phyloP scores from a whole-genome alignment of 2,329 filamentous ascomycete genomes.

The Fusarium keratoplasticum region DNA sequence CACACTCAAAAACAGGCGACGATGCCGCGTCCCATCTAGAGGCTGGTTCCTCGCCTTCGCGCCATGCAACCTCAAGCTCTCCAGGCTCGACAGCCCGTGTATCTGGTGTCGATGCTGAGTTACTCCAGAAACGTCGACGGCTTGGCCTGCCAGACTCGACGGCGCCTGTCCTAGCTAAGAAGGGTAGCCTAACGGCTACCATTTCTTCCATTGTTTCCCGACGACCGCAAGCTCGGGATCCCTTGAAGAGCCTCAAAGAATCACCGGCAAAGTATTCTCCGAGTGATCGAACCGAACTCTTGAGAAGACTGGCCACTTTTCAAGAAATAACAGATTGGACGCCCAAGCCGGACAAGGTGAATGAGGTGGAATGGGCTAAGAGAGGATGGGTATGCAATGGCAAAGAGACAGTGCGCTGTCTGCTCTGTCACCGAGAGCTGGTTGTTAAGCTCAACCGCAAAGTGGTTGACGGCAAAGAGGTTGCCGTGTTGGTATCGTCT shows the following conservation, averaged over 20 bases:
- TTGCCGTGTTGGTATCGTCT: constrained; percentile 65
- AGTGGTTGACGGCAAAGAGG: constrained; percentile 66
- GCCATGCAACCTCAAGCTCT: constrained; percentile 22
- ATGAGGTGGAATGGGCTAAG: constrained; percentile 95
- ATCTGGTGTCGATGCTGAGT: constrained; percentile 50
- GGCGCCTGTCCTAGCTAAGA: constrained; percentile 45
- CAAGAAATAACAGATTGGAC: constrained; percentile 93
- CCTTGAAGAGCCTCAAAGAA: constrained; percentile 36
- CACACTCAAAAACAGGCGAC: constrained; percentile 35
- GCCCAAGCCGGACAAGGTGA: constrained; percentile 87
- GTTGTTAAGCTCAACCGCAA: constrained; percentile 80
- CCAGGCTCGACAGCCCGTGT: constrained; percentile 21
- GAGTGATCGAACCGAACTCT: constrained; percentile 84
- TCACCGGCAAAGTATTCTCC: constrained; percentile 79
- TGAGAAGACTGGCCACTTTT: constrained; percentile 86
- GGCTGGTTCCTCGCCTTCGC: constrained; percentile 20
- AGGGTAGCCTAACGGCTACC: constrained; percentile 36
- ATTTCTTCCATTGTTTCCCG: constrained; percentile 42
- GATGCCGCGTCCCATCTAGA: not conserved
- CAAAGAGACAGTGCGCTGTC: constrained; percentile 86
- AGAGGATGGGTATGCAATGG: constrained; percentile 89
- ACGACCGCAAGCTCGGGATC: constrained; percentile 37
- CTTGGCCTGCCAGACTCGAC: constrained; percentile 58
- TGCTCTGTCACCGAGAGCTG: constrained; percentile 85
- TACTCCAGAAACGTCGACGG: constrained; percentile 66